A percentile compares a stretch with the other conserved stretches of the same genome.
Evolutionary conservation across 2,329 filamentous ascomycete species (phyloP).

Genomic region (Fusarium poae): DNA sequence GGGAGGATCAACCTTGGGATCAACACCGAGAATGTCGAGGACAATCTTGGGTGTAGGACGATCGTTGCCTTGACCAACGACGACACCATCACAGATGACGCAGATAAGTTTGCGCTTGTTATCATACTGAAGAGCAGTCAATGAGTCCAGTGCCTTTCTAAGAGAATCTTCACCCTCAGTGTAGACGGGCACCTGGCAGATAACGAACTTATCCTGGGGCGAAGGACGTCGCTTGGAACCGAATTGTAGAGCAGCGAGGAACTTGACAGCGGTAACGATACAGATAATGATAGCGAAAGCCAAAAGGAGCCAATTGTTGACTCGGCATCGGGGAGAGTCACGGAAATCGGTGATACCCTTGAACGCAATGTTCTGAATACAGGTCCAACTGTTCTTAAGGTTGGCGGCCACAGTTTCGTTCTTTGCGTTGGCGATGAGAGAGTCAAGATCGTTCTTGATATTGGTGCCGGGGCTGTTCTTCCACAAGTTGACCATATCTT

Average conservation of each 20-base stretch:
- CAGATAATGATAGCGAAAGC: conserved; percentile 89
- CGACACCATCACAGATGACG: conserved; percentile 97
- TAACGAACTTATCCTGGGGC: conserved; percentile 98
- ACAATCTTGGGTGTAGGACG: conserved; percentile 97
- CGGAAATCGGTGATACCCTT: conserved; percentile 89
- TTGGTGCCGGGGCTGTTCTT: conserved; percentile 83
- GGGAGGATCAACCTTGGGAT: conserved; percentile 95
- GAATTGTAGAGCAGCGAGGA: conserved; percentile 91
- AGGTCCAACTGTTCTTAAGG: conserved; percentile 78
- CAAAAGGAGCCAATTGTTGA: conserved; percentile 92
- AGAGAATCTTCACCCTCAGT: conserved; percentile 97
- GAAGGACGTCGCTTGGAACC: conserved; percentile 90
- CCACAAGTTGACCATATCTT: conserved; percentile 74
- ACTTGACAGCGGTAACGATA: conserved; percentile 85
- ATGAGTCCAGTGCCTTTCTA: conserved; percentile 90
- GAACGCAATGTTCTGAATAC: conserved; percentile 86
- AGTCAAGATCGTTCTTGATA: conserved; percentile 75
- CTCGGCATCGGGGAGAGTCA: conserved; percentile 78
- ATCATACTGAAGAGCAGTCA: conserved; percentile 95
- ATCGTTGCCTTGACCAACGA: conserved; percentile 95
- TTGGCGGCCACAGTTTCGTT: conserved; percentile 65
- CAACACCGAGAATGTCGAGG: conserved; percentile 94
- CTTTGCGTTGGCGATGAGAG: conserved; percentile 61
- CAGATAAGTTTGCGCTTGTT: conserved; percentile 98
- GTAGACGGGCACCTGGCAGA: conserved; percentile 97